Evolutionary conservation across 441 rosid species (phyloP).

Genomic region (Breynia disticha): DNA sequence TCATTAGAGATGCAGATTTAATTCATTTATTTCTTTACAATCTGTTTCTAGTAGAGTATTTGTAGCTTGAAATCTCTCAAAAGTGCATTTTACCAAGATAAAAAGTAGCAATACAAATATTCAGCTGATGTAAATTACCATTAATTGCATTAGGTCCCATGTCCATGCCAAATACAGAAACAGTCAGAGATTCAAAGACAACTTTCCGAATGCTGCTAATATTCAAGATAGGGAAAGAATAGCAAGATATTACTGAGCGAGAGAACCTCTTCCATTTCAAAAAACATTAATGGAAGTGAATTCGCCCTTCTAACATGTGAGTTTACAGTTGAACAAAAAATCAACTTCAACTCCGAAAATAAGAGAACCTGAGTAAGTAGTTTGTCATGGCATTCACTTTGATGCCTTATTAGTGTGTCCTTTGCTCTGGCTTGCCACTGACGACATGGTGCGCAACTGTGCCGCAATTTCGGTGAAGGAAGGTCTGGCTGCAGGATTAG

Average conservation of each 20-base stretch:
- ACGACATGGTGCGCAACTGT: constrained; percentile 61
- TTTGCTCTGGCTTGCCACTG: constrained; percentile 50
- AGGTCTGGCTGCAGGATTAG: constrained; percentile 74
- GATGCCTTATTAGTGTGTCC: constrained; percentile 45
- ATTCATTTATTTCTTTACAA: no score
- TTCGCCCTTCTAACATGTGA: constrained; percentile 7
- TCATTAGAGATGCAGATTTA: no score
- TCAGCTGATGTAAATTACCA: no score
- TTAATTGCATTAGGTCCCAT: no score
- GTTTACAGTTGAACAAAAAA: constrained; percentile 16
- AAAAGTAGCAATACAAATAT: no score
- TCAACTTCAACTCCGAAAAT: constrained; percentile 6
- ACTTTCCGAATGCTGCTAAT: not conserved
- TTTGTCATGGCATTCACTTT: constrained; percentile 27
- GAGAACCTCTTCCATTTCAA: constrained; percentile 24
- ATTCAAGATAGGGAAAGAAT: not conserved
- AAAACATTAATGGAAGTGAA: constrained; percentile 34
- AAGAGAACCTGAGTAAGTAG: constrained; percentile 1
- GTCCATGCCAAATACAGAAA: no score
- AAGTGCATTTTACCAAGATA: no score
- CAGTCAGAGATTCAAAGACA: no score
- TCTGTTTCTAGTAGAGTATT: no score
- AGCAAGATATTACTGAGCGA: not conserved
- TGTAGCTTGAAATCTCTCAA: no score
- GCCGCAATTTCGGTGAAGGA: constrained; percentile 78